Evolutionary conservation across 75 land plant species (phyloP), one percentile per base, ranked within the genome.

Genomic region (Adiantum capillusveneris): DNA sequence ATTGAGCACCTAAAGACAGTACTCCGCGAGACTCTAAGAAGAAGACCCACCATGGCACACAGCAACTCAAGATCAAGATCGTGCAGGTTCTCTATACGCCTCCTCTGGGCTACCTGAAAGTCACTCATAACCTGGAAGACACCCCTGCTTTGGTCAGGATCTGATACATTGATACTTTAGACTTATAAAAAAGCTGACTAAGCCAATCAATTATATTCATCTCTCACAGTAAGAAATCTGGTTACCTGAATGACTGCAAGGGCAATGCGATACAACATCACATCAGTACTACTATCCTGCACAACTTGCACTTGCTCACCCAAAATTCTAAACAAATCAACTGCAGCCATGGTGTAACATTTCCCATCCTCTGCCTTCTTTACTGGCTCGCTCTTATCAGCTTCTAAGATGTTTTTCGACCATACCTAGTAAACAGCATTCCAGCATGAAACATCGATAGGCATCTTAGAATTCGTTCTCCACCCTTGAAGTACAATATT

Each of bases 221-320:
- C 14, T 20, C 5, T 46, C 37, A 5, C 37, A 34, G 9, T 34
- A 34, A 34, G 7, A 34, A 34, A 34, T 34, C 9, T 30, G 53
- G 55, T 17, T 69, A 59, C 99, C 99, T 90, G 99, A 49, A 95
- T 90, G 37, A 90, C 79, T 24, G 99, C 85, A 62, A 95, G 84
- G 59, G 99, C 88, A 60, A 80, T 80, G 26, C 96, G 82, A 65
- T 95, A 90, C 19, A 95, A 74, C 99, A 95, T 95, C 25, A 95
- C 70, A 76, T 95, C 99, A 25, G 99, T 95, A 77, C 99, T 95
- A 67, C 83, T 95, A 19, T 90, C 96, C 53, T 89, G 79, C 43
- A 95, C 99, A 74, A 78, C 84, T 63, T 95, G 96, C 41, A 95
- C 92, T 76, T 95, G 99, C 72, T 95, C 99, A 6, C 78, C 85